Evolutionary conservation across 495 filamentous ascomycete species (phyloP).

Genomic region (Rusavskia elegans): DNA sequence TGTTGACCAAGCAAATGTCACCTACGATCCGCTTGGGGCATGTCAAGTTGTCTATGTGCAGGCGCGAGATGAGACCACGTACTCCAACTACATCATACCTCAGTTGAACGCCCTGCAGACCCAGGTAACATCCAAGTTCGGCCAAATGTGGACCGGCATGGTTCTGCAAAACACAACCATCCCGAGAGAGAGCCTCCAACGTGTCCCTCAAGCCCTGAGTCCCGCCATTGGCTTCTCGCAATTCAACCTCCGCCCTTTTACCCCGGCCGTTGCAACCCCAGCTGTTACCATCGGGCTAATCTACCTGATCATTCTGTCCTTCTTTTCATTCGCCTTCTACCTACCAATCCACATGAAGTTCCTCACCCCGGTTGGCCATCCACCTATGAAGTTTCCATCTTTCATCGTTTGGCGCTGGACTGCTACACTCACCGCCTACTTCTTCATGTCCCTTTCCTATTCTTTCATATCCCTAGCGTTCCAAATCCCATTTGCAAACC

Average conservation of each 20-base stretch:
- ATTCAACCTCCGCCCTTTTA: slow-evolving; percentile 48
- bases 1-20: slow-evolving; percentile 36
- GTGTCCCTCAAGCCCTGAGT: slow-evolving; percentile 41
- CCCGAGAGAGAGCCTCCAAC: slow-evolving; percentile 24
- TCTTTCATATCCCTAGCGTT: slow-evolving; percentile 50
- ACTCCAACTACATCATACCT: slow-evolving; percentile 36
- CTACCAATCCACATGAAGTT: slow-evolving; percentile 49
- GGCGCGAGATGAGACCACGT: slow-evolving; percentile 41
- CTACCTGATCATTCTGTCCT: slow-evolving; percentile 58
- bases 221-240: slow-evolving; percentile 46
- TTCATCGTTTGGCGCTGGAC: slow-evolving; percentile 44
- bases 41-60: slow-evolving; percentile 43
- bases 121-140: slow-evolving; percentile 31
- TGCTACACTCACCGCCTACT: slow-evolving; percentile 45
- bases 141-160: slow-evolving; percentile 33
- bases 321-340: slow-evolving; percentile 58
- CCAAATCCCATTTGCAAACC: slow-evolving; percentile 42
- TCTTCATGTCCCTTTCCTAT: slow-evolving; percentile 53
- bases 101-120: slow-evolving; percentile 28
- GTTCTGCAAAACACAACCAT: slow-evolving; percentile 24
- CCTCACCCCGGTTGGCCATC: slow-evolving; percentile 30
- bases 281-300: slow-evolving; percentile 52
- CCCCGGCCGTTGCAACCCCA: slow-evolving; percentile 36
- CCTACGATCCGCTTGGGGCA: slow-evolving; percentile 47
- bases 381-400: slow-evolving; percentile 42